phyloP scores from a whole-genome alignment of 2,329 filamentous ascomycete genomes.

The Xylariaceae sp. region DNA sequence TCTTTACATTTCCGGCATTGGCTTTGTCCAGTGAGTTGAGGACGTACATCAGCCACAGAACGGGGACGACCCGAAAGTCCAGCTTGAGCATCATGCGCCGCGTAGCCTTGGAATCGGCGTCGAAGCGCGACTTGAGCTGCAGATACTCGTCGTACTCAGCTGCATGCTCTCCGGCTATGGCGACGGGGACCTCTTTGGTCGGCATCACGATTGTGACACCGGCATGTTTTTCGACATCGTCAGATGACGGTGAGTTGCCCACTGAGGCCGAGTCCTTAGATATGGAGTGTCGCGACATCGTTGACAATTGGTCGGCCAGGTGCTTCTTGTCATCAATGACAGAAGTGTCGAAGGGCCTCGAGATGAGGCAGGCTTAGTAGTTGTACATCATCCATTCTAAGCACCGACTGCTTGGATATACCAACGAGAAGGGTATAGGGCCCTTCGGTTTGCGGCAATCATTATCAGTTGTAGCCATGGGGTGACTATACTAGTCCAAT shows the following conservation, averaged over 20 bases:
- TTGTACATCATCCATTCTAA: too few species aligned
- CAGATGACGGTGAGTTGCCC: background rate
- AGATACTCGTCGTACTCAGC: constrained; percentile 11
- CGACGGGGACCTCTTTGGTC: background rate
- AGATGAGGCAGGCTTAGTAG: too few species aligned
- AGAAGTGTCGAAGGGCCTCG: too few species aligned
- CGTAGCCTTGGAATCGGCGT: constrained; percentile 1
- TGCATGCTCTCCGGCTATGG: background rate
- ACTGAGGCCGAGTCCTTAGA: background rate
- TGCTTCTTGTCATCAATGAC: too few species aligned
- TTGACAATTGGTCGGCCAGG: background rate
- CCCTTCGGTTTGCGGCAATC: too few species aligned
- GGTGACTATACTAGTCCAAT: too few species aligned
- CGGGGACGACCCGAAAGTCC: constrained; percentile 11
- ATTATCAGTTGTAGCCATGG: too few species aligned
- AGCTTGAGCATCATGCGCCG: constrained; percentile 1
- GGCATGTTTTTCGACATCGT: constrained; percentile 6
- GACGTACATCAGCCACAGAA: constrained; percentile 10
- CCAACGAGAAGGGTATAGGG: too few species aligned
- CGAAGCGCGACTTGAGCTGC: constrained; percentile 7
- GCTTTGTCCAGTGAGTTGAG: constrained; percentile 14
- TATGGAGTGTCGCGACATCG: background rate
- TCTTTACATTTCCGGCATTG: constrained; percentile 16
- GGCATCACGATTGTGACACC: background rate
- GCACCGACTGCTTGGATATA: too few species aligned